Conservation (phyloP, 1,139 yeast genomes). For the Saccharomyces hybrid region DNA sequence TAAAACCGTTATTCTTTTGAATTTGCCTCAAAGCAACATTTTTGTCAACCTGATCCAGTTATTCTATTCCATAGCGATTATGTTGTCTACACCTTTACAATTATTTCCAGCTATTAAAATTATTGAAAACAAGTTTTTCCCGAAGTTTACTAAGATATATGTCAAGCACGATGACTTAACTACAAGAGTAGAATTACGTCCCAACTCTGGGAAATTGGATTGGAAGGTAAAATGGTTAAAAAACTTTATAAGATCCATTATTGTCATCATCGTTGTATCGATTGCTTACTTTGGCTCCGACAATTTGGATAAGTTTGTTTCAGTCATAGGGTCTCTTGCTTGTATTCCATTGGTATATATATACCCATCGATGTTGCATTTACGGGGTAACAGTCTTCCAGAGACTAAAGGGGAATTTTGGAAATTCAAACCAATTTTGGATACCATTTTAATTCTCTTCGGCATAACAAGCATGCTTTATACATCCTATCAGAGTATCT, state of each 20-base stretch:
- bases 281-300: conserved; percentile 57
- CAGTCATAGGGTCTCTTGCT: conserved; percentile 74
- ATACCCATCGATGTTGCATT: conserved; percentile 72
- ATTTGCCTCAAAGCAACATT: conserved; percentile 56
- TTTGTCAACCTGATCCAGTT: conserved; percentile 61
- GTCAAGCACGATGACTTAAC: conserved; percentile 13
- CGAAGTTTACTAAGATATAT: conserved; percentile 29
- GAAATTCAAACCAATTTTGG: conserved; percentile 30
- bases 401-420: conserved; percentile 18
- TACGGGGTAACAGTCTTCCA: conserved; percentile 33
- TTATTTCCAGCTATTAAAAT: conserved; percentile 69
- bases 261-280: conserved; percentile 47
- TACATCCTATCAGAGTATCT: conserved; percentile 54
- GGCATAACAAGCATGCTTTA: conserved; percentile 58
- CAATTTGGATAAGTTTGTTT: conserved; percentile 62
- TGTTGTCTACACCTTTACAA: conserved; percentile 69
- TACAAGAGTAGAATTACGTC: conserved; percentile 13
- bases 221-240: conserved; percentile 56
- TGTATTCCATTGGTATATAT: conserved; percentile 77
- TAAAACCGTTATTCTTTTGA: conserved; percentile 59
- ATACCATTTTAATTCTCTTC: conserved; percentile 43
- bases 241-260: conserved; percentile 46
- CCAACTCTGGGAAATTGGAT: conserved; percentile 49
- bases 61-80: conserved; percentile 64
- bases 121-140: conserved; percentile 55